Evolutionary conservation across 73 alveolate genomes (phyloP), one percentile per base, ranked within the genome.

Genomic region (Paramecium caudatum): DNA sequence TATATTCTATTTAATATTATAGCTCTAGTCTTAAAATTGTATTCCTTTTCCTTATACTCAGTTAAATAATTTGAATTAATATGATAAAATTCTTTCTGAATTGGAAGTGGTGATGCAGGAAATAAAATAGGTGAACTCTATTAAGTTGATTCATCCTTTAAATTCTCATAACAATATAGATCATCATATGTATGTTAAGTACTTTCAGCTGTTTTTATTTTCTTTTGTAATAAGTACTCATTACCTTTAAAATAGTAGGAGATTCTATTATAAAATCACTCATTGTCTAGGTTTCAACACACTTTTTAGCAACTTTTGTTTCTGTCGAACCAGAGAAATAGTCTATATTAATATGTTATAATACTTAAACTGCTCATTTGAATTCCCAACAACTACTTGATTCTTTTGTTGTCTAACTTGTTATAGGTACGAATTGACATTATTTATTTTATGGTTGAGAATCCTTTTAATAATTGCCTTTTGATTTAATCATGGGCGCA

Each of bases 381-480:
- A 55, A 55, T 17, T 55, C 80, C 80, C 30, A 55, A 43, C 80
- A 55, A 27, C 46, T 10, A 43, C 30, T 55, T 55, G 30, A 55
- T 27, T 55, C 80, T 55, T 55, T 55, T 55, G 23, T 55, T 55
- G 45, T 55, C 80, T 43, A 55, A 27, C 80, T 55, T 55, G n/a
- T n/a, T n/a, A n/a, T n/a, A n/a, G n/a, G n/a, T n/a, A n/a, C n/a
- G n/a, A n/a, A n/a, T n/a, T n/a, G n/a, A n/a, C 80, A 55, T 55
- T 55, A 55, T 27, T 55, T 55, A 55, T 55, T 55, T 55, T 55
- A 55, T 55, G 80, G 46, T 43, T 1, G 30, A 43, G 30, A 55
- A 55, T 55, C 80, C 80, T 55, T 55, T 55, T 23, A 55, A 55
- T 55, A 19, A 55, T 55, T 55, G 80, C 80, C 80, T 55, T 55